Evolutionary conservation across 2,329 filamentous ascomycete genomes (phyloP).

Genomic region (Cordyceps sp.): DNA sequence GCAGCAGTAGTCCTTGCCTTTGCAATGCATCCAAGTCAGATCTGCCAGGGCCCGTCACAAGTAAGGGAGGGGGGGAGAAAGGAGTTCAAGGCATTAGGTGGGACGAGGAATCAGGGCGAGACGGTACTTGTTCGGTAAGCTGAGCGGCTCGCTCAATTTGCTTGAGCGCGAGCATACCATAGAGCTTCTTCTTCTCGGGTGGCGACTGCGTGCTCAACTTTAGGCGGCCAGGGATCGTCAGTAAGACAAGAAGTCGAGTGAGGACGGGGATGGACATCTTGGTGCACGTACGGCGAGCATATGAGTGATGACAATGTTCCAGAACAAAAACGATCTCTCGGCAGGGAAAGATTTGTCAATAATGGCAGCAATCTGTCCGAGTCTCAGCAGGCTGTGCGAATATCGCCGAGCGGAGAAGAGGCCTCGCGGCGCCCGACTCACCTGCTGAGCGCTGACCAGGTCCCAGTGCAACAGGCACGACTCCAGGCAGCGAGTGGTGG

Average conservation of each 20-base stretch:
- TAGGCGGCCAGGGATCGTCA: neutral
- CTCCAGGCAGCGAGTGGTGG: conserved; percentile 27
- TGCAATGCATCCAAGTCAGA: neutral
- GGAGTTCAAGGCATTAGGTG: too few species aligned
- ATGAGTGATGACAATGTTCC: conserved; percentile 36
- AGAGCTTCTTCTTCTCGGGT: conserved; percentile 31
- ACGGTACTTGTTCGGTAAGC: conserved; percentile 25
- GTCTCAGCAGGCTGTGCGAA: neutral
- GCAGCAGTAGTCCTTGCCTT: conserved; percentile 8
- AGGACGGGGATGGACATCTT: too few species aligned
- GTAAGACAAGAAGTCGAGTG: too few species aligned
- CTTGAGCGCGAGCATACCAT: conserved; percentile 31
- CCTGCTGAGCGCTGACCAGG: conserved; percentile 38
- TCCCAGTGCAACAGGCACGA: conserved; percentile 38
- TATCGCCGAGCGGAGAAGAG: neutral
- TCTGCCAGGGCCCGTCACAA: neutral
- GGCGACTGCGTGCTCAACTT: conserved; percentile 29
- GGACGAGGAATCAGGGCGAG: too few species aligned
- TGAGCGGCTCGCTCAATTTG: conserved; percentile 34
- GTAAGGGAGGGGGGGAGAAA: too few species aligned
- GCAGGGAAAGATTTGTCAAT: conserved; percentile 32
- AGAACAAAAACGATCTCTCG: conserved; percentile 33
- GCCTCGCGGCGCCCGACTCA: conserved; percentile 9
- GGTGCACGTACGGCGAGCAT: conserved; percentile 34
- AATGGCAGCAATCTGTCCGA: conserved; percentile 31